These are phyloP conservation scores for Cercospora sp. DNA, from an alignment of 2,329 filamentous ascomycete species.

Conservation along the genomic window DNA sequence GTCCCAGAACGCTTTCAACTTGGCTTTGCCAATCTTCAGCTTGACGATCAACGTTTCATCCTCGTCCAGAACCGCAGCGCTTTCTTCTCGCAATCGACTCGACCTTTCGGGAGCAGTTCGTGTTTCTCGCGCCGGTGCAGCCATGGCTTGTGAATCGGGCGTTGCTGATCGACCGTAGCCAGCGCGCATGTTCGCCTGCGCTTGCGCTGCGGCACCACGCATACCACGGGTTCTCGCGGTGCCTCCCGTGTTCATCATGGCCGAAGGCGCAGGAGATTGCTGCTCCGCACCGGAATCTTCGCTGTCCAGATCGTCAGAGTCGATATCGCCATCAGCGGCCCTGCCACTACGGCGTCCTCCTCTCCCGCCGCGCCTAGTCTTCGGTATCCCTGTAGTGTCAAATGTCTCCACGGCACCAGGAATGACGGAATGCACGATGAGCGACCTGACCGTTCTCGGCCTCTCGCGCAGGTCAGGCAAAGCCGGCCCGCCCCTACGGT, in stretches of 20 bases:
- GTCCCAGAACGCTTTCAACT: constrained; percentile 64
- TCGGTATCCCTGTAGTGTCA: constrained; percentile 85
- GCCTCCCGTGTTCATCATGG: constrained; percentile 62
- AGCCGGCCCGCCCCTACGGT: constrained; percentile 85
- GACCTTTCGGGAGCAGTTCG: constrained; percentile 62
- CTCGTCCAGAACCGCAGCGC: constrained; percentile 69
- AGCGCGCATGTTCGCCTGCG: constrained; percentile 80
- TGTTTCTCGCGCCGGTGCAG: constrained; percentile 69
- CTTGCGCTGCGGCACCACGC: constrained; percentile 82
- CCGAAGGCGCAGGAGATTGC: constrained; percentile 54
- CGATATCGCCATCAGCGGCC: constrained; percentile 60
- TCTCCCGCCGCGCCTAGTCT: constrained; percentile 52
- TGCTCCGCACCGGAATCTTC: constrained; percentile 86
- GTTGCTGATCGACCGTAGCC: constrained; percentile 79
- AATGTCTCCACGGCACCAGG: constrained; percentile 78
- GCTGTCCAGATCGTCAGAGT: constrained; percentile 89
- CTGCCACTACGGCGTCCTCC: constrained; percentile 56
- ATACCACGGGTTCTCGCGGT: constrained; percentile 85
- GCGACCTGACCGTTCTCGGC: constrained; percentile 86
- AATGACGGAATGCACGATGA: constrained; percentile 88
- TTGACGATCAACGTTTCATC: constrained; percentile 66
- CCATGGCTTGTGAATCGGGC: constrained; percentile 65
- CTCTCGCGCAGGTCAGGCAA: constrained; percentile 95
- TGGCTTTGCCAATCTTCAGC: constrained; percentile 71
- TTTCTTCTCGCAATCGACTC: constrained; percentile 72